Evolutionary conservation across 2,329 filamentous ascomycete species (phyloP).

Genomic region (Bipolaris gigantea): DNA sequence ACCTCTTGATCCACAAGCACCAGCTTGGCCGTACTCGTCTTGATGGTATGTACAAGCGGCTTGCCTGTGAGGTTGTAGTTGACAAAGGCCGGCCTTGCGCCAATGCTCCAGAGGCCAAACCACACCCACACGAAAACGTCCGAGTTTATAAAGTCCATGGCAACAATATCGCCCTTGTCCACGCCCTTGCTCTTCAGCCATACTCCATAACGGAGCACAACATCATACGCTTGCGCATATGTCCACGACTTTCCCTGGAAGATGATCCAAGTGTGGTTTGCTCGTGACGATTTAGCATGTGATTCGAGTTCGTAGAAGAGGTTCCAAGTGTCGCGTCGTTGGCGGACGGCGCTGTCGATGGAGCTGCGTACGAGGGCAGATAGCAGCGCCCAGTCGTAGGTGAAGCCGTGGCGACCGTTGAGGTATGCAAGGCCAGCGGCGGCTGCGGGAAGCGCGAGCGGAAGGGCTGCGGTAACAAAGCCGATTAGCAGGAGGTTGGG

Average conservation of each 20-base stretch:
- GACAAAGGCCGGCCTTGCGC: conserved; percentile 45
- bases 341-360: conserved; percentile 50
- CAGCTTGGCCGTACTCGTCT: conserved; percentile 58
- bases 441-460: conserved; percentile 37
- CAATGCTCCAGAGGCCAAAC: conserved; percentile 45
- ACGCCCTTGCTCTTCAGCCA: conserved; percentile 44
- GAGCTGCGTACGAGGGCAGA: conserved; percentile 54
- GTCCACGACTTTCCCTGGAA: conserved; percentile 39
- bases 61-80: conserved; percentile 46
- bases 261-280: conserved; percentile 37
- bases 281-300: conserved; percentile 33
- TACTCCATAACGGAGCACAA: conserved; percentile 38
- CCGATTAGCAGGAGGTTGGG: neutral
- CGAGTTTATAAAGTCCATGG: conserved; percentile 45
- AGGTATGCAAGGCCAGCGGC: conserved; percentile 60
- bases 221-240: conserved; percentile 42
- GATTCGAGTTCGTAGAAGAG: conserved; percentile 46
- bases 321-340: conserved; percentile 64
- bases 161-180: conserved; percentile 42
- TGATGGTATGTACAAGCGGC: conserved; percentile 55
- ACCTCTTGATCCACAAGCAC: conserved; percentile 62
- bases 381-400: conserved; percentile 64
- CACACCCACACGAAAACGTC: conserved; percentile 44
- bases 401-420: conserved; percentile 68
- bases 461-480: conserved; percentile 23